Evolutionary conservation across 345 rosid species (phyloP).

Genomic region (Combretum micranthum): DNA sequence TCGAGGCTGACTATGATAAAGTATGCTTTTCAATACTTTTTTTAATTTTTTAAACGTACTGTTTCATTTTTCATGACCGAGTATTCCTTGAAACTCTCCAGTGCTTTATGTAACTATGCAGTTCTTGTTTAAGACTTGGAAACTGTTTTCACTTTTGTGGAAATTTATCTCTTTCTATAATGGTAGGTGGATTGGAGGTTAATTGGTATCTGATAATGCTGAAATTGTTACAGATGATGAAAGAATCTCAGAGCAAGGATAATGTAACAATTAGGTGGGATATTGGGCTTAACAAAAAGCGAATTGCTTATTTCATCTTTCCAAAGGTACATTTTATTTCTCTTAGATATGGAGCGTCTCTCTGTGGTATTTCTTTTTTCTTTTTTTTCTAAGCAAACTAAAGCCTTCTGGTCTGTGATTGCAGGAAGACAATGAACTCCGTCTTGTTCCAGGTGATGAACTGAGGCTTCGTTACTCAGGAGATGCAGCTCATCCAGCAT

Average conservation of each 20-base stretch:
- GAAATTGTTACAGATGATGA: constrained; percentile 74
- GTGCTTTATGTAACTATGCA: no score
- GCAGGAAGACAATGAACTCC: constrained; percentile 96
- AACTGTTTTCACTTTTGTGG: no score
- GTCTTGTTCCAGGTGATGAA: constrained; percentile 98
- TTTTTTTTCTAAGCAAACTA: constrained; percentile 9
- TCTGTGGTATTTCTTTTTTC: not conserved
- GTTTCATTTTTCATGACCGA: no score
- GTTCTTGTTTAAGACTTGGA: no score
- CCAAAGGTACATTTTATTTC: constrained; percentile 59
- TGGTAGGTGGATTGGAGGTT: not conserved
- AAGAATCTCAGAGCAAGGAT: constrained; percentile 99
- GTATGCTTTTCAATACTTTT: constrained; percentile 29
- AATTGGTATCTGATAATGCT: constrained; percentile 11
- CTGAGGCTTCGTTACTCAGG: constrained; percentile 91
- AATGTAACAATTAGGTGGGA: constrained; percentile 95
- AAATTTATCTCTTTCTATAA: no score
- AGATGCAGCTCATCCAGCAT: constrained; percentile 95
- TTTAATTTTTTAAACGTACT: no score
- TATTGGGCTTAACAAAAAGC: constrained; percentile 96
- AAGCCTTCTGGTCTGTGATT: constrained; percentile 16
- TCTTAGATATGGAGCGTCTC: not conserved
- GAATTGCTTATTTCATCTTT: constrained; percentile 87
- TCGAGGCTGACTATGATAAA: constrained; percentile 99
- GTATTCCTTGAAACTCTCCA: no score